Evolutionary conservation across 2,329 filamentous ascomycete genomes (phyloP), one percentile per base, ranked within the genome.

Genomic region (Arthrocladium fulminans): DNA sequence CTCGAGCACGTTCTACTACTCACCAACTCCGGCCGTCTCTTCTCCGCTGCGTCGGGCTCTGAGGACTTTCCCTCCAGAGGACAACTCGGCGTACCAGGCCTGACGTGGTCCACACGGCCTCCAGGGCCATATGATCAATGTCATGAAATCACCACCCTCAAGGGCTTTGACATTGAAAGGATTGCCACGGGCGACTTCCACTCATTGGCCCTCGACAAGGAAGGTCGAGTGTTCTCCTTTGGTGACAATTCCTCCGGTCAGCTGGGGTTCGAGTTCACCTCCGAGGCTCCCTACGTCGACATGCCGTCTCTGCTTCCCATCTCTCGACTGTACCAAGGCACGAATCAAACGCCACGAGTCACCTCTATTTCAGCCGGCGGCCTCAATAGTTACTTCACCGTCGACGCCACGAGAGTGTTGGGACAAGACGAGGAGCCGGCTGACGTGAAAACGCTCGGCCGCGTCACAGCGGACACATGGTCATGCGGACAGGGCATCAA

Each of bases 171-270:
- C 3, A 80, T 92, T 39, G 67, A 72, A 3, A 77, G 86, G 55
- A 83, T 97, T 50, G 89, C 90, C 1, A 72, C 87, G 1, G 92
- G 92, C 20, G 88, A 95, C 61, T 81, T 83, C 56, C 92, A 98
- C 67, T 94, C 88, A 3, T 69, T 94, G 1, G 85, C 81, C 0
- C 74, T 88, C 13, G 86, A 90, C 61, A 77, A 78, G 51, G 73
- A 83, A 45, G 90, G 90, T 13, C 79, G 81, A 13, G 76, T 92
- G 13, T 95, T 92, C 65, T 75, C 81, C 5, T 97, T 94, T 68
- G 92, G 92, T 30, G 89, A 97, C 65, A 97, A 97, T 67, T 81
- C 82, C 0, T 78, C 80, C 37, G 92, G 92, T n/a, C 92, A 97
- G 65, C 75, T 97, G 2, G 90, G 90, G n/a, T 81, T 90, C 58